Evolutionary conservation across 495 filamentous ascomycete species (phyloP).

Genomic region (Arthonia radiata): DNA sequence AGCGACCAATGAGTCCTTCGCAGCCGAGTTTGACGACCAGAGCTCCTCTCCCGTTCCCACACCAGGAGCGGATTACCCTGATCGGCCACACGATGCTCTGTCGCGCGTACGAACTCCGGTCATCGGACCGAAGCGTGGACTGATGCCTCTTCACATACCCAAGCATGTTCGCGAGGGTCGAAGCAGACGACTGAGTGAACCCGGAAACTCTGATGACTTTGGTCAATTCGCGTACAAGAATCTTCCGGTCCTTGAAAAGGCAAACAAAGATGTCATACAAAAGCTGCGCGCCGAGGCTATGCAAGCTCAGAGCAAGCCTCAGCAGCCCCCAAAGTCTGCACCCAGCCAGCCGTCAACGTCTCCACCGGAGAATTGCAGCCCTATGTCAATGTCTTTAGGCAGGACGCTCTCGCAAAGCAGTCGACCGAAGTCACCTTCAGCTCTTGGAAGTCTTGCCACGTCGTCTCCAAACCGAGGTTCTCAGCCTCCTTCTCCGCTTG

Average conservation of each 20-base stretch:
- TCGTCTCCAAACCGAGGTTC: constrained; percentile 70
- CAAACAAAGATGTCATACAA: constrained; percentile 95
- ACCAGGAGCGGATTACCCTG: constrained; percentile 39
- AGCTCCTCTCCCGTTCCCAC: constrained; percentile 39
- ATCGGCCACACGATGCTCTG: constrained; percentile 83
- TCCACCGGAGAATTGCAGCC: constrained; percentile 65
- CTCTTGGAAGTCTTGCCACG: constrained; percentile 47
- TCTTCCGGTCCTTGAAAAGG: constrained; percentile 83
- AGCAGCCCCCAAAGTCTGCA: constrained; percentile 1
- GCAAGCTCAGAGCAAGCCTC: constrained; percentile 14
- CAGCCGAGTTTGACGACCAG: constrained; percentile 84
- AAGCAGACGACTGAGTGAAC: constrained; percentile 72
- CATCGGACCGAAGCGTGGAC: constrained; percentile 44
- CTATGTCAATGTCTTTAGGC: constrained; percentile 59
- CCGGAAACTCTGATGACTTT: constrained; percentile 72
- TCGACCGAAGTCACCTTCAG: constrained; percentile 66
- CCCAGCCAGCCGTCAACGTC: constrained; percentile 9
- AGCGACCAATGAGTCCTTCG: constrained; percentile 68
- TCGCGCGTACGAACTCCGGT: constrained; percentile 73
- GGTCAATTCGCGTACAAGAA: constrained; percentile 95
- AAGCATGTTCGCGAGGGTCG: constrained; percentile 84
- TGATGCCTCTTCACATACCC: constrained; percentile 91
- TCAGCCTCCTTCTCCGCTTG: constrained; percentile 82
- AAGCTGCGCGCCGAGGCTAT: constrained; percentile 66
- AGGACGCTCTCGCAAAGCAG: constrained; percentile 58